Evolutionary conservation across 768 basidiomycete genomes (phyloP).

Genomic region (Lentinula edodes): DNA sequence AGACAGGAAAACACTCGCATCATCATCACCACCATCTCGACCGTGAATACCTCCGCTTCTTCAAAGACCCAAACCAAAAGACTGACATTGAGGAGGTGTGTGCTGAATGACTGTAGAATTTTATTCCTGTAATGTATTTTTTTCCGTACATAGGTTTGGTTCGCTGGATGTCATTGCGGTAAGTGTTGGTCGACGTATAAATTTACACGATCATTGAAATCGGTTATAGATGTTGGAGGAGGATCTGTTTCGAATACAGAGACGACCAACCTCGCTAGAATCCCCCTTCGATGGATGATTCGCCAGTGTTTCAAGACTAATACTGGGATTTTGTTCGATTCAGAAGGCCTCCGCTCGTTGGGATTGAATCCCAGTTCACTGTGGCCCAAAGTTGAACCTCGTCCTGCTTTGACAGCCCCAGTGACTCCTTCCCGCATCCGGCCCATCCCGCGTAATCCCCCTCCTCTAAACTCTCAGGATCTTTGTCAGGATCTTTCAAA

Average conservation of each 20-base stretch:
- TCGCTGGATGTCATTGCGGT: conserved; percentile 27
- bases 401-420: conserved; percentile 25
- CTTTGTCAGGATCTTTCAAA: conserved; percentile 10
- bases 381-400: conserved; percentile 34
- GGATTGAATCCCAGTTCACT: conserved; percentile 43
- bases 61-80: background rate
- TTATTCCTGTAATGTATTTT: background rate
- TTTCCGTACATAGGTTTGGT: background rate
- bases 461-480: conserved; percentile 2
- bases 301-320: conserved; percentile 53
- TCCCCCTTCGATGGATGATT: conserved; percentile 75
- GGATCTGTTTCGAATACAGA: conserved; percentile 22
- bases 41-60: background rate
- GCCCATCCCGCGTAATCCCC: conserved; percentile 14
- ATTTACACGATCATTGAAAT: background rate
- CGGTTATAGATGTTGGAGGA: conserved; percentile 25
- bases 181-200: conserved; percentile 10
- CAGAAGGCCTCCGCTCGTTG: conserved; percentile 35
- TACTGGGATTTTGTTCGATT: conserved; percentile 57
- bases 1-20: background rate
- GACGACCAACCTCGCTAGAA: conserved; percentile 58
- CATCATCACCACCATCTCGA: background rate
- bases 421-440: conserved; percentile 19
- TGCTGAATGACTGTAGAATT: background rate
- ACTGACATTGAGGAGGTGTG: conserved; percentile 7